Conservation (phyloP, 192 early-diverging fungal species). For the Dissophora globulifera region DNA sequence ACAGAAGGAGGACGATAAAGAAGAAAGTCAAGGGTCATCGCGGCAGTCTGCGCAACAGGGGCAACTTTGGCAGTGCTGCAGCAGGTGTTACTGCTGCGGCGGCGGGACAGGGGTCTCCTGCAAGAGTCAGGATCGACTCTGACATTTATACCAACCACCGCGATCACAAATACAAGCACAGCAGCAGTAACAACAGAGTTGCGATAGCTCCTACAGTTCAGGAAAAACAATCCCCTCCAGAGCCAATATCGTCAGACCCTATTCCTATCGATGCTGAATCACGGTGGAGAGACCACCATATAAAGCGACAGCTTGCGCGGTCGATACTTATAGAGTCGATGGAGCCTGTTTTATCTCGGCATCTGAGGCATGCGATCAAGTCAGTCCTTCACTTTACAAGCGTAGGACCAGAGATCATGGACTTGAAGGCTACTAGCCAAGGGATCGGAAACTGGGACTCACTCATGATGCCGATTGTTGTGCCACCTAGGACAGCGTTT, state of each 20-base stretch:
- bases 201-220: neutral
- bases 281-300: slow-evolving; percentile 41
- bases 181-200: neutral
- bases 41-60: slow-evolving; percentile 4
- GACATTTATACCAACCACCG: too few species aligned
- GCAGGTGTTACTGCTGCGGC: too few species aligned
- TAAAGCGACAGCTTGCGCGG: slow-evolving; percentile 43
- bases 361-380: slow-evolving; percentile 40
- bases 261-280: slow-evolving; percentile 44
- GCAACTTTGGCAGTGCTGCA: neutral
- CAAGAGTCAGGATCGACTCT: neutral
- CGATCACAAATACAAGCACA: too few species aligned
- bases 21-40: slow-evolving; percentile 5
- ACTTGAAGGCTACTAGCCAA: slow-evolving; percentile 23
- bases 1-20: too few species aligned
- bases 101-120: too few species aligned
- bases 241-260: slow-evolving; percentile 7
- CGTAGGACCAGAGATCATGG: slow-evolving; percentile 46
- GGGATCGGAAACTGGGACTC: slow-evolving; percentile 21
- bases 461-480: slow-evolving; percentile 19
- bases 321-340: slow-evolving; percentile 37
- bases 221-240: neutral
- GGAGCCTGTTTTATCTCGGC: slow-evolving; percentile 35
- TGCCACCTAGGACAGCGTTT: neutral
- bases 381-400: slow-evolving; percentile 46